Evolutionary conservation across 306 rosid species (phyloP).

Genomic region (Pyrus betulifolia): DNA sequence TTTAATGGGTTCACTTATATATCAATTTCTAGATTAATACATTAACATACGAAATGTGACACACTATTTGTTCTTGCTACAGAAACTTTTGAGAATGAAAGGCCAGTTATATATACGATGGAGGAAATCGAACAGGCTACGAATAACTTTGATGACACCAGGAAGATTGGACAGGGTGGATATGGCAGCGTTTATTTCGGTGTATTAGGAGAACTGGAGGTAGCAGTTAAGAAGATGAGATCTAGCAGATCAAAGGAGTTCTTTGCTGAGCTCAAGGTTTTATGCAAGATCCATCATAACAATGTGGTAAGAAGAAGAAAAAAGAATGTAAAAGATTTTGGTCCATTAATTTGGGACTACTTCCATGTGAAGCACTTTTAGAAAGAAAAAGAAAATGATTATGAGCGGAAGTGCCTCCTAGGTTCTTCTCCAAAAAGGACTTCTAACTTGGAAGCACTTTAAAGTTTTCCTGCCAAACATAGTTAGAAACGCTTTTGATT

Average conservation of each 20-base stretch:
- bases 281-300: constrained; percentile 37
- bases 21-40: neutral
- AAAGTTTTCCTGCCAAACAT: too few relatives aligned
- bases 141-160: neutral
- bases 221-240: constrained; percentile 60
- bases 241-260: constrained; percentile 54
- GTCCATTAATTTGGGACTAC: neutral
- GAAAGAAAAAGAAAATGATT: neutral
- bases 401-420: neutral
- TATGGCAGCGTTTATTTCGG: constrained; percentile 8
- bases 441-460: neutral
- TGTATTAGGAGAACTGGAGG: constrained; percentile 21
- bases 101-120: constrained; percentile 8
- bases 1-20: neutral
- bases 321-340: neutral
- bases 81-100: constrained; percentile 10
- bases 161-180: constrained; percentile 15
- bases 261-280: constrained; percentile 54
- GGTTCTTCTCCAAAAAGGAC: neutral
- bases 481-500: neutral
- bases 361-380: neutral
- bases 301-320: constrained; percentile 30
- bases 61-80: neutral
- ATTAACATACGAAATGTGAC: neutral
- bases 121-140: constrained; percentile 13